Evolutionary conservation across 1,284 basidiomycete species (phyloP).

Genomic region (Cutaneotrichosporon sp.): DNA sequence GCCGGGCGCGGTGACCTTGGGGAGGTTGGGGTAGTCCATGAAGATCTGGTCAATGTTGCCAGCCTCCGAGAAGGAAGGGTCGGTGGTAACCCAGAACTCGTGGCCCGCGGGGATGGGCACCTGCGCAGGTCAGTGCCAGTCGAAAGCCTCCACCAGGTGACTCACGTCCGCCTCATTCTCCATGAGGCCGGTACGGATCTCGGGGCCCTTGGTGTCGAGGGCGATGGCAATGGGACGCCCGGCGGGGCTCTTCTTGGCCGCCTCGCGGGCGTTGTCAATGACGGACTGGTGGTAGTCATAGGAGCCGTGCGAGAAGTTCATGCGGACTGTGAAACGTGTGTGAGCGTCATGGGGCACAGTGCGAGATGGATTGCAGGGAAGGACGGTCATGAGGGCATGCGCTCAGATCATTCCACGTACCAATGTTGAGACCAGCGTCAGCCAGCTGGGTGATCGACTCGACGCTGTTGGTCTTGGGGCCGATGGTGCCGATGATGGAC

Average conservation of each 20-base stretch:
- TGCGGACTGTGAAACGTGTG: conserved; percentile 67
- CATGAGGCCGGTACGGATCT: conserved; percentile 97
- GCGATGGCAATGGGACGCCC: conserved; percentile 97
- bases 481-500: conserved; percentile 94
- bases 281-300: conserved; percentile 98
- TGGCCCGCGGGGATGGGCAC: conserved; percentile 85
- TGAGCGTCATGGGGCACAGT: neutral
- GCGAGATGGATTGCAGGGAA: neutral
- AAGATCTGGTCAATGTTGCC: conserved; percentile 82
- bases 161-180: conserved; percentile 80
- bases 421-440: conserved; percentile 91
- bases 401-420: conserved; percentile 58
- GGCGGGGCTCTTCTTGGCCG: conserved; percentile 66
- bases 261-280: conserved; percentile 90
- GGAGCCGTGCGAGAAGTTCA: conserved; percentile 97
- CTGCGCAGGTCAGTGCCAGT: conserved; percentile 52
- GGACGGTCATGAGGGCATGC: neutral
- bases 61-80: conserved; percentile 74
- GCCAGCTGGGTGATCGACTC: conserved; percentile 80
- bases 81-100: conserved; percentile 89
- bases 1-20: conserved; percentile 92
- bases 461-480: conserved; percentile 87
- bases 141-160: conserved; percentile 26
- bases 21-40: conserved; percentile 90
- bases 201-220: conserved; percentile 98